Conservation (phyloP, 1,284 basidiomycete species). For the Boletus hoseneyae region DNA sequence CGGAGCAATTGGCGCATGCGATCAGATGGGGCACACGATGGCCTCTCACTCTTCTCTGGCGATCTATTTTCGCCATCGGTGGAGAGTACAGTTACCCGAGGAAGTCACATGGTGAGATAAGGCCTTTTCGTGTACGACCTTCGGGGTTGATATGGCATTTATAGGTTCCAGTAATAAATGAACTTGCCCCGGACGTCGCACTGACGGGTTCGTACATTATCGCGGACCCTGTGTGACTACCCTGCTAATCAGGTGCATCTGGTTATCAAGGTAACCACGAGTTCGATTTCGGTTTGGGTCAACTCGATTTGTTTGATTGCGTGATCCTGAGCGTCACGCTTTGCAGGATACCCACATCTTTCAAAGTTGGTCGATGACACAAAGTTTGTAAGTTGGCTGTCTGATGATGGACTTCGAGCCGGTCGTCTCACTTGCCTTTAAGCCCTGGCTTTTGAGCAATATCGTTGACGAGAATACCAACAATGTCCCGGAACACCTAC, state of each 20-base stretch:
- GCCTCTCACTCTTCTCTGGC: conserved; percentile 84
- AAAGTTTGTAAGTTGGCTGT: conserved; percentile 49
- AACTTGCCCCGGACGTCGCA: conserved; percentile 63
- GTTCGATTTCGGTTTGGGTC: conserved; percentile 46
- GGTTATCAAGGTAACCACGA: conserved; percentile 57
- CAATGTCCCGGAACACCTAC: conserved; percentile 45
- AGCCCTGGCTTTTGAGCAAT: conserved; percentile 62
- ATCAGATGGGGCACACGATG: conserved; percentile 57
- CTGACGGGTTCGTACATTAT: conserved; percentile 48
- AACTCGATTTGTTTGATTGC: background rate
- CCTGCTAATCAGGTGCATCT: conserved; percentile 3
- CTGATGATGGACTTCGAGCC: background rate
- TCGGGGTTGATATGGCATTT: conserved; percentile 19
- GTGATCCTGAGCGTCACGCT: conserved; percentile 7
- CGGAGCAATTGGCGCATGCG: conserved; percentile 50
- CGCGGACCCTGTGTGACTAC: background rate
- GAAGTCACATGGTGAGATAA: conserved; percentile 80
- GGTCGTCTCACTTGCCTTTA: conserved; percentile 5
- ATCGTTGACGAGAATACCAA: conserved; percentile 51
- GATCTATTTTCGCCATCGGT: conserved; percentile 86
- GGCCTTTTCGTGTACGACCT: background rate
- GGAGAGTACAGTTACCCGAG: conserved; percentile 85
- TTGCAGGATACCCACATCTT: conserved; percentile 74
- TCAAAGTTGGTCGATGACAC: conserved; percentile 65
- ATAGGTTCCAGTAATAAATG: conserved; percentile 81